Evolutionary conservation across 192 early-diverging fungal genomes (phyloP), one percentile per base, ranked within the genome.

Genomic region (Chytriomyces confervae): DNA sequence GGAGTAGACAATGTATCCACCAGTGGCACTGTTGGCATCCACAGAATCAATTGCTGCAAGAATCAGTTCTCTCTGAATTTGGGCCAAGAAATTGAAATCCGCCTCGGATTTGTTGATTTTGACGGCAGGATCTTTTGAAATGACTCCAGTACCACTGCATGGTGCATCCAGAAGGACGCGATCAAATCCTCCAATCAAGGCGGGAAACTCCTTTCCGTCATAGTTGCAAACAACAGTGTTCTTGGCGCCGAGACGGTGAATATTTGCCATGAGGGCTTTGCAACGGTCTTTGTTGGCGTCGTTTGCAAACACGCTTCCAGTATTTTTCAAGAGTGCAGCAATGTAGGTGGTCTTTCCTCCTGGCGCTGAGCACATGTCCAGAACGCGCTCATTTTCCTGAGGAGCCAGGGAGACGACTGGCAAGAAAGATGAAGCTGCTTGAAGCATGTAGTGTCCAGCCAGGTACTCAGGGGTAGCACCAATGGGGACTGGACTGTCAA

Each of bases 401-500:
- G 98, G 98, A 5, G 94, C 96, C 6, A 99, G 83, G 6, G 98
- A 90, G 86, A 99, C 94, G 29, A 98, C 96, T 10, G 98, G 98
- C 76, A 99, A 85, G 86, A 99, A 99, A 0, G 98, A 99, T 11
- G 95, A 94, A 10, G 96, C 96, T 0, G 98, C 93, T 81, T 99
- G 98, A 57, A 99, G 91, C 94, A 99, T 99, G 76, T 99, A 99
- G 79, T 99, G 95, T 11, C 98, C 98, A 27, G 98, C 95, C 75
- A 99, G 91, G 79, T 99, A 99, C 82, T 99, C 98, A 49, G 98
- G 98, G 0, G 98, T 98, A 5, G 98, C 98, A 82, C 95, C 95
- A 62, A 99, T 91, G 36, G 98, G 97, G 6, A 98, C 96, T 6
- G 92, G 90, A 36, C 95, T 95, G 78, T 98, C 97, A 76, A 97